phyloP scores from a whole-genome alignment of 2,329 filamentous ascomycete species.

The Colletotrichum limetticola region DNA sequence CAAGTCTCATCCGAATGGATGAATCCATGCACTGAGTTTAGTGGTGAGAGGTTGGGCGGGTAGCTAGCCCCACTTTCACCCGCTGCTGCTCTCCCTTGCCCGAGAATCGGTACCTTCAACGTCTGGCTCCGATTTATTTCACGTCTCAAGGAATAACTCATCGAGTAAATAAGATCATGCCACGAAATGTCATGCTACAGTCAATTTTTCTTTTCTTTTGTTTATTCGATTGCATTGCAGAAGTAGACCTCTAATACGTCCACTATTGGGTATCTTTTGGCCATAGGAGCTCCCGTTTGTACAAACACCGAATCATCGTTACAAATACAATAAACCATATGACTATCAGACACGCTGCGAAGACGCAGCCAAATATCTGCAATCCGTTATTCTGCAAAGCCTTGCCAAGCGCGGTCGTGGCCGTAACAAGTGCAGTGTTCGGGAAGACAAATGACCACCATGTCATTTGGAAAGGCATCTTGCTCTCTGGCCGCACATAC shows the following conservation, averaged over 20 bases:
- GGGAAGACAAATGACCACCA: constrained; percentile 89
- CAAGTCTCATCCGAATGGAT: constrained; percentile 1
- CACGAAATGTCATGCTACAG: background rate
- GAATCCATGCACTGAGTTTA: constrained; percentile 4
- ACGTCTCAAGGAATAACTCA: background rate
- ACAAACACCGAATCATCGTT: constrained; percentile 77
- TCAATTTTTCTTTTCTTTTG: background rate
- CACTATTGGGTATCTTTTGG: constrained; percentile 65
- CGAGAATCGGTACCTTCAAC: constrained; percentile 8
- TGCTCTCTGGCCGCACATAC: constrained; percentile 65
- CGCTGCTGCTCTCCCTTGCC: constrained; percentile 19
- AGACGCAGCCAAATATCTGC: constrained; percentile 73
- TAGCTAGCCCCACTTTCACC: constrained; percentile 16
- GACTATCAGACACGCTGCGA: constrained; percentile 72
- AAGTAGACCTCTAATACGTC: background rate
- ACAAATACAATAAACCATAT: constrained; percentile 76
- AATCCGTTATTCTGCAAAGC: constrained; percentile 70
- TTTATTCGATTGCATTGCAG: background rate
- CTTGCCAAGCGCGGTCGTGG: constrained; percentile 76
- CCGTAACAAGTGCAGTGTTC: constrained; percentile 80
- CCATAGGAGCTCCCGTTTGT: constrained; percentile 77
- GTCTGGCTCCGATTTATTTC: background rate
- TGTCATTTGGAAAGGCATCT: constrained; percentile 83
- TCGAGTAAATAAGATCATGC: background rate
- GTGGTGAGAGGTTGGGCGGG: constrained; percentile 13